These are phyloP conservation scores for Candida glaebosa DNA, from an alignment of 805 yeast genomes.

Conservation along the genomic window DNA sequence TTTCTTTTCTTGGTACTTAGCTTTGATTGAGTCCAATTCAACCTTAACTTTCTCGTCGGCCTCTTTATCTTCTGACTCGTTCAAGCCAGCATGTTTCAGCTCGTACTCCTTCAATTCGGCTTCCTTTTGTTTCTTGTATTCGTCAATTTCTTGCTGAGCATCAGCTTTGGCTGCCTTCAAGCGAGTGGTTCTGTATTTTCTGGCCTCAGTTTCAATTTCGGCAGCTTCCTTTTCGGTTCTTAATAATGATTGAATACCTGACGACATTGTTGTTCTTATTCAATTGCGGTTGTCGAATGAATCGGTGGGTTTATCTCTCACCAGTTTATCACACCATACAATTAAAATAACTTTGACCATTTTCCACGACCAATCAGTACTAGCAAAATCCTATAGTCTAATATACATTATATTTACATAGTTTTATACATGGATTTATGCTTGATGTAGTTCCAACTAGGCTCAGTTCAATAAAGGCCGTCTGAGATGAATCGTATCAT, in stretches of 20 bases:
- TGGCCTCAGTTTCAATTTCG: constrained; percentile 87
- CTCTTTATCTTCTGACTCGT: constrained; percentile 71
- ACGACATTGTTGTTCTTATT: constrained; percentile 17
- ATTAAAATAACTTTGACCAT: neutral
- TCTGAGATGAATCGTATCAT: constrained; percentile 89
- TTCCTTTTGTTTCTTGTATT: constrained; percentile 82
- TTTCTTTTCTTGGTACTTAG: constrained; percentile 61
- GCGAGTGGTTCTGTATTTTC: constrained; percentile 82
- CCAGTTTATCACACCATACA: neutral
- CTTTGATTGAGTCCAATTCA: constrained; percentile 68
- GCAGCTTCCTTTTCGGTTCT: constrained; percentile 98
- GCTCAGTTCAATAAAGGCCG: constrained; percentile 52
- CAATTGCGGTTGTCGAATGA: neutral
- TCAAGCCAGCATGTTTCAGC: constrained; percentile 68
- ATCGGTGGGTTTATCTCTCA: neutral
- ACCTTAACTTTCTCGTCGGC: constrained; percentile 72
- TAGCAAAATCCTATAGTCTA: too few species aligned
- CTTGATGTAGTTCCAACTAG: too few species aligned
- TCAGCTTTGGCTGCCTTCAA: constrained; percentile 93
- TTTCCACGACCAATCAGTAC: constrained; percentile 1
- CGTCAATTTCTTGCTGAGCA: constrained; percentile 84
- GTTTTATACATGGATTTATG: neutral
- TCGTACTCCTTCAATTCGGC: constrained; percentile 73
- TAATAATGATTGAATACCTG: constrained; percentile 67
- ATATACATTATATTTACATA: neutral